Evolutionary conservation across 2,329 filamentous ascomycete species (phyloP), one percentile per base, ranked within the genome.

Genomic region (Trichoderma sp.): DNA sequence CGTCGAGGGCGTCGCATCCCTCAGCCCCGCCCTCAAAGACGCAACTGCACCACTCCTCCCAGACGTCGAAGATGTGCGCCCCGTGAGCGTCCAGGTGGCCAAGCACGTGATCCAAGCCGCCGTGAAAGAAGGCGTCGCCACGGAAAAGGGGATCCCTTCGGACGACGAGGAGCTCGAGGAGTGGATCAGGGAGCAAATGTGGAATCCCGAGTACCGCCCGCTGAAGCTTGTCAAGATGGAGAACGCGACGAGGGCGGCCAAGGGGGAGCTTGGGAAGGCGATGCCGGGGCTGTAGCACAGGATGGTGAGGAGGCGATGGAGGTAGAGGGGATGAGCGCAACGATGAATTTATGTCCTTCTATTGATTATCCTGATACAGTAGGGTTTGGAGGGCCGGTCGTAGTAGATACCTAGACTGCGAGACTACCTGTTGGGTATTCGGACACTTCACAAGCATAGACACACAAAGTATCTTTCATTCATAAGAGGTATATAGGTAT

Each of bases 181-280:
- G 65, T 94, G 90, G 90, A 88, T 93, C 66, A 75, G 82, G 28
- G 88, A 88, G 77, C 90, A 93, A 80, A 93, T 93, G 90, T 93
- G 90, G 91, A 80, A 89, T 67, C 83, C 90, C 0, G 82, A 81
- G 56, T 94, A 93, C 74, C 77, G 90, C 28, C 84, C 85, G 1
- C 74, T 92, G 69, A 83, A 81, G 73, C 79, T 81, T 43, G 86
- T 92, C 5, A 77, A 79, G 21, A 76, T 79, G 30, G 76, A 78
- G 5, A 74, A 73, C 0, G 87, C 88, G 1, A 83, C 80, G 55
- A 79, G 85, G n/a, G 77, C 81, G 68, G 88, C 88, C 0, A 88
- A 68, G 62, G 74, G 75, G 3, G 73, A 77, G 66, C 51, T 76
- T 58, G 69, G 71, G 52, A 71, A 71, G 64, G 74, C 72, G 1